Base-by-base conservation (phyloP, 176 grass and related monocot genomes). In the Tillandsia leiboldiana region DNA sequence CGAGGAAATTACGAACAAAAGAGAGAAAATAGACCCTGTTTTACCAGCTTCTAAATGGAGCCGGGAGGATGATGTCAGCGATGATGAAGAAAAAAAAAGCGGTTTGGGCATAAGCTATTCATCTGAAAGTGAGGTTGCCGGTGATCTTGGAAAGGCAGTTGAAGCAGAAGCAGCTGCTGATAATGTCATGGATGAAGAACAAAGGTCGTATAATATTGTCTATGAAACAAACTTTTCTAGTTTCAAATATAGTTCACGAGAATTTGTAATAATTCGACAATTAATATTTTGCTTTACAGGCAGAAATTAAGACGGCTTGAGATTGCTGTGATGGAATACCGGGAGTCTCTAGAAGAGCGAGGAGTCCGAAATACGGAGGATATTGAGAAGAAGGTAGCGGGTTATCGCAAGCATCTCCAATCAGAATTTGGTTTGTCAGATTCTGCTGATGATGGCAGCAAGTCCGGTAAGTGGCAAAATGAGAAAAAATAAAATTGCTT, bases 1-100 rank as follows among this genome's bases (percentile, higher is more conserved):
- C 8, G 76, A 68, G 75, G 53, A 51, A 64, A 71, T 73, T 78
- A 49, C 49, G 49, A 87, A 70, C 63, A 84, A 82, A 78, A 90
- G 83, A 79, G 79, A 28, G 33, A 90, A 86, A 79, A 22, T 70
- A 64, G 84, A 90, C 78, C 95, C 90, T 68, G 80, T 99, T 74
- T 85, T 96, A 66, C 79, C 77, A 65, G 87, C 72, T 81, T 99
- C 95, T 66, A 99, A 99, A 85, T 99, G 95, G 95, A 92, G 76
- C 69, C 76, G 87, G 67, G 90, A 99, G 56, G 95, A 99, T 78
- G 90, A 80, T 24, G 71, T 20, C 52, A 90, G 81, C 1, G 77
- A 86, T 62, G 78, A 88, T 68, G 93, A 81, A 70, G 94, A 87
- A 68, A 86, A 74, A 72, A 87, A 73, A 77, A 75, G 70, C 49